Percentiles rank a stretch among this genome's conserved stretches.
Evolutionary conservation across 352 stramenopile species (phyloP).

Genomic region (Globisporangium lucens): DNA sequence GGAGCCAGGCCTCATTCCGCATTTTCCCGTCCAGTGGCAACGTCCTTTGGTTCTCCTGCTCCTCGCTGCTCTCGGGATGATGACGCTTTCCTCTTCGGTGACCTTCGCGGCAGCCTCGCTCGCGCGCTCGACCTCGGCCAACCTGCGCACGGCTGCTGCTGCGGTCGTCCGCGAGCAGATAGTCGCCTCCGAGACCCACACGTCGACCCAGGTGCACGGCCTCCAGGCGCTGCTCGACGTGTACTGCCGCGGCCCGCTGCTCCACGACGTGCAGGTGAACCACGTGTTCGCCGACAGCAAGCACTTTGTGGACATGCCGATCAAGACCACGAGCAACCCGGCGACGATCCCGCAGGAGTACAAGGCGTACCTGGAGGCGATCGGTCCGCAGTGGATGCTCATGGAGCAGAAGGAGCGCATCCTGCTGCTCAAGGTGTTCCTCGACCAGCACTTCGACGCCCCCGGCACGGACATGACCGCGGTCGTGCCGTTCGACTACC

Average conservation of each 20-base stretch:
- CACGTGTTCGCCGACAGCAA: constrained; percentile 84
- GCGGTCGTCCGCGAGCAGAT: neutral
- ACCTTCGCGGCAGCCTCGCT: constrained; percentile 3
- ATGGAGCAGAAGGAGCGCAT: constrained; percentile 23
- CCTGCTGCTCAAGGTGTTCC: constrained; percentile 40
- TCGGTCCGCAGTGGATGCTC: constrained; percentile 20
- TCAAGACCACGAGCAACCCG: constrained; percentile 38
- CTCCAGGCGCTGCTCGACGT: constrained; percentile 21
- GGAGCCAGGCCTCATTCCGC: constrained; percentile 8
- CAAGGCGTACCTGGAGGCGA: constrained; percentile 29
- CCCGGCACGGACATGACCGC: constrained; percentile 48
- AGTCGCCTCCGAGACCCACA: constrained; percentile 6
- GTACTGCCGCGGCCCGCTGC: constrained; percentile 50
- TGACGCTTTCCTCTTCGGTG: constrained; percentile 9
- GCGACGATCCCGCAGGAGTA: constrained; percentile 27
- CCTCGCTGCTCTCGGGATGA: constrained; percentile 1
- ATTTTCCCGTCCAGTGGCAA: constrained; percentile 6
- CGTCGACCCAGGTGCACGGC: neutral
- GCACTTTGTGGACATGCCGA: constrained; percentile 89
- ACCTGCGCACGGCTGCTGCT: constrained; percentile 5
- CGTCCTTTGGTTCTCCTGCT: constrained; percentile 1
- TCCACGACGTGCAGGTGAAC: constrained; percentile 59
- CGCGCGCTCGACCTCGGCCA: constrained; percentile 5
- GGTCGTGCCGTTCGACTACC: constrained; percentile 43
- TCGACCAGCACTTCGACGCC: constrained; percentile 59